Percentiles rank a stretch among this genome's conserved stretches.
Conservation (phyloP, 2,329 filamentous ascomycete species). For the Microcera coccophila region DNA sequence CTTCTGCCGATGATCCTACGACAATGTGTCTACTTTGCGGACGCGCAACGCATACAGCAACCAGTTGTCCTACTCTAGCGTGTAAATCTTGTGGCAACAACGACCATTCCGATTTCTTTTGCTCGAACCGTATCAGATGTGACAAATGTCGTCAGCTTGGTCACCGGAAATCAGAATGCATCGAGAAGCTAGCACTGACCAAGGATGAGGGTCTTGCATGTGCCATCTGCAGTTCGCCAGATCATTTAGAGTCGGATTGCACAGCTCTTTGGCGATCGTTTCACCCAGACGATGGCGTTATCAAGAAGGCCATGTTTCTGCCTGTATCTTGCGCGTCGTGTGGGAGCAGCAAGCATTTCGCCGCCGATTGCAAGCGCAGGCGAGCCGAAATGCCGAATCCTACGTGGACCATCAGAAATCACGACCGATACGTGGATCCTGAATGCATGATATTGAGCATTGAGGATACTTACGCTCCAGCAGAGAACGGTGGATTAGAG, state of each 20-base stretch:
- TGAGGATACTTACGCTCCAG: constrained; percentile 26
- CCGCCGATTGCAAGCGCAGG: constrained; percentile 48
- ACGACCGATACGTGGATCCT: constrained; percentile 47
- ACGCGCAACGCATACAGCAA: constrained; percentile 42
- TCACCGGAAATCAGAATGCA: constrained; percentile 50
- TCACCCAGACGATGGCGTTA: constrained; percentile 35
- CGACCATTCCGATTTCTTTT: constrained; percentile 48
- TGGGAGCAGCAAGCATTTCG: constrained; percentile 52
- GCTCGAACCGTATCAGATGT: constrained; percentile 50
- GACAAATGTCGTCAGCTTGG: constrained; percentile 60
- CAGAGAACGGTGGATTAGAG: constrained; percentile 15
- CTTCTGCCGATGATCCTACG: constrained; percentile 41
- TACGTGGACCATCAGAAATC: constrained; percentile 52
- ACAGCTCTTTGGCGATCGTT: constrained; percentile 59
- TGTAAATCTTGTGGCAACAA: constrained; percentile 48
- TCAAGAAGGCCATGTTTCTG: constrained; percentile 48
- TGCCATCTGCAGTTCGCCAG: constrained; percentile 52
- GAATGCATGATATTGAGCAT: constrained; percentile 39
- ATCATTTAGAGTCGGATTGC: constrained; percentile 59
- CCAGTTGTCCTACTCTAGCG: constrained; percentile 41
- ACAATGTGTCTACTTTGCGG: constrained; percentile 52
- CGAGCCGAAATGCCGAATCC: constrained; percentile 29
- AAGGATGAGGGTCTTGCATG: constrained; percentile 56
- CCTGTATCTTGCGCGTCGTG: constrained; percentile 55
- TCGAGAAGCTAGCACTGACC: constrained; percentile 51